Evolutionary conservation across 192 early-diverging fungal genomes (phyloP).

Genomic region (Umbelopsis vinacea): DNA sequence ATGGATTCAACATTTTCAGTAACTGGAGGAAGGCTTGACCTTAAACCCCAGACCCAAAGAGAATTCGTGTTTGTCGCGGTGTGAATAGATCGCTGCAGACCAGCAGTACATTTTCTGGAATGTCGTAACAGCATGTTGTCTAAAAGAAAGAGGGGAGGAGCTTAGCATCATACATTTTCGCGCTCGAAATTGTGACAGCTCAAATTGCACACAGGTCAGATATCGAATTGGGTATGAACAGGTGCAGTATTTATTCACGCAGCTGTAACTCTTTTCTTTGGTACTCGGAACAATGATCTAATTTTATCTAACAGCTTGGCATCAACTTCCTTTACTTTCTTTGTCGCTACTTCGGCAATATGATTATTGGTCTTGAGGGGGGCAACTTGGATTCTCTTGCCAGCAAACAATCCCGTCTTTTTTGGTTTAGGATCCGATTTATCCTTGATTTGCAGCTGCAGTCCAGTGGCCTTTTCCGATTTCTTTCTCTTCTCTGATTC

Average conservation of each 20-base stretch:
- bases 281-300: not conserved
- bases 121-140: not conserved
- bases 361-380: not conserved
- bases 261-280: slow-evolving; percentile 8
- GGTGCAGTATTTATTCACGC: not conserved
- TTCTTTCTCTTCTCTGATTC: not conserved
- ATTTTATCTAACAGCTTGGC: slow-evolving; percentile 5
- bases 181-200: slow-evolving; percentile 6
- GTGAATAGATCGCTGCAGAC: not conserved
- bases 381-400: slow-evolving; percentile 16
- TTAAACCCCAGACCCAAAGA: not conserved
- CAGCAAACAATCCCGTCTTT: not conserved
- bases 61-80: not conserved
- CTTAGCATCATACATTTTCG: no score
- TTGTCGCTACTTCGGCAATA: not conserved
- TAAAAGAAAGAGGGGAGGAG: not conserved
- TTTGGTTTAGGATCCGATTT: not conserved
- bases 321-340: slow-evolving; percentile 1
- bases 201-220: no score
- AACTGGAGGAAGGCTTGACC: not conserved
- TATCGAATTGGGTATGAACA: not conserved
- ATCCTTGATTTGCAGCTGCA: not conserved
- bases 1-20: not conserved
- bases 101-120: not conserved
- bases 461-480: not conserved